Base-by-base conservation (phyloP, 2,329 filamentous ascomycete species). In the Lecanosticta acicola region DNA sequence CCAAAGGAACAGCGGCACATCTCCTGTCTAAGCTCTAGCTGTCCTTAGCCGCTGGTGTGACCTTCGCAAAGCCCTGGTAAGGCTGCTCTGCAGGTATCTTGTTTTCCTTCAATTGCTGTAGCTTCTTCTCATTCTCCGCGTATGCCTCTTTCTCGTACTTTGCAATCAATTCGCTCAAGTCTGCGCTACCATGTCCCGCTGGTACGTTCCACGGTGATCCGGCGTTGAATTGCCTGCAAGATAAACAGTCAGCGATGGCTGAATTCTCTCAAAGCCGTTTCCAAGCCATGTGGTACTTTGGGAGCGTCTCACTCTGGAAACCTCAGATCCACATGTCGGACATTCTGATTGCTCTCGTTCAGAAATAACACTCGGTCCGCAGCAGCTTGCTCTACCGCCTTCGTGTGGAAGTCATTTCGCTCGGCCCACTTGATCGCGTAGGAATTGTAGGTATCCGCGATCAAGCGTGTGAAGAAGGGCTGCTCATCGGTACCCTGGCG, bases 131-230 rank as follows among this genome's bases (percentile, higher is more conserved):
- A 50, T 84, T 77, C 48, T 72, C 71, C 48, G 77, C 74, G 60
- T 70, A 68, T 46, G 79, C 75, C 59, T 77, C 61, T 59, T 75
- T 74, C 64, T 80, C 69, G 63, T 83, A 85, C 67, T 84, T 79
- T 21, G 74, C 76, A 48, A 81, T 77, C 45, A 84, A 70, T 42
- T 73, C 64, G 60, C 76, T 76, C 56, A 85, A 68, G 59, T 82
- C 75, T 39, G 74, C 75, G 45, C 73, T 66, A 37, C 69, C 68
- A 51, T 77, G 76, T 41, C 82, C 82, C 35, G 82, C 79, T 24
- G 74, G 68, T 45, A 84, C 75, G 60, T 85, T 85, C 66, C 72
- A 81, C 13, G 80, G 80, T 1, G 78, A 78, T 42, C 78, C 76
- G 17, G 69, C 66, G 61, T 84, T 84, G 68, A 85, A 77, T 53